Evolutionary conservation across 2,329 filamentous ascomycete genomes (phyloP).

Genomic region (Sclerotinia subarctica): DNA sequence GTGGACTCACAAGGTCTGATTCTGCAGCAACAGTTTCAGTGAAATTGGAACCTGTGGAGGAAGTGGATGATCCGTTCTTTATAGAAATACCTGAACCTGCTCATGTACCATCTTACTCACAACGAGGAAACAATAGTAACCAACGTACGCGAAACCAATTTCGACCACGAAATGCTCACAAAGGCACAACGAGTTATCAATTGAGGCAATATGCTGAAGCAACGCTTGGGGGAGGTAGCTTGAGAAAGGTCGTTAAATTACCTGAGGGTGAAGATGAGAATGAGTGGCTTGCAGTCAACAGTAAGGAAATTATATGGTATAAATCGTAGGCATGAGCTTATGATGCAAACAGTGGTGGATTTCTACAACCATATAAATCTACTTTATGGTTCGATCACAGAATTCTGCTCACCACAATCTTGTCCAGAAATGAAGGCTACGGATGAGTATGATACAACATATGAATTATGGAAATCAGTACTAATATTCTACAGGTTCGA

Average conservation of each 20-base stretch:
- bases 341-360: conserved; percentile 76
- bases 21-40: conserved; percentile 32
- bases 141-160: conserved; percentile 87
- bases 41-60: conserved; percentile 19
- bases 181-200: conserved; percentile 88
- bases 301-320: conserved; percentile 48
- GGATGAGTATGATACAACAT: conserved; percentile 68
- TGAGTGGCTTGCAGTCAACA: conserved; percentile 97
- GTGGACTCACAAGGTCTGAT: conserved; percentile 23
- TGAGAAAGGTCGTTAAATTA: conserved; percentile 93
- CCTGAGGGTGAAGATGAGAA: conserved; percentile 97
- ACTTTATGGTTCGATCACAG: conserved; percentile 96
- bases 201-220: conserved; percentile 97
- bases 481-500: conserved; percentile 66
- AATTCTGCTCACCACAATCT: conserved; percentile 95
- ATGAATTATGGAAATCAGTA: conserved; percentile 6
- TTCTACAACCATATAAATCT: conserved; percentile 99
- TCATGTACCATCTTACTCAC: conserved; percentile 41
- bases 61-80: conserved; percentile 34
- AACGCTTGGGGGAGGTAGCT: conserved; percentile 87
- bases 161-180: conserved; percentile 78
- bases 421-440: conserved; percentile 99
- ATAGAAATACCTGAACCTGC: conserved; percentile 43
- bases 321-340: conserved; percentile 33
- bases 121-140: conserved; percentile 55